Conservation (phyloP, 2,329 filamentous ascomycete species). For the Bretziella fagacearum region DNA sequence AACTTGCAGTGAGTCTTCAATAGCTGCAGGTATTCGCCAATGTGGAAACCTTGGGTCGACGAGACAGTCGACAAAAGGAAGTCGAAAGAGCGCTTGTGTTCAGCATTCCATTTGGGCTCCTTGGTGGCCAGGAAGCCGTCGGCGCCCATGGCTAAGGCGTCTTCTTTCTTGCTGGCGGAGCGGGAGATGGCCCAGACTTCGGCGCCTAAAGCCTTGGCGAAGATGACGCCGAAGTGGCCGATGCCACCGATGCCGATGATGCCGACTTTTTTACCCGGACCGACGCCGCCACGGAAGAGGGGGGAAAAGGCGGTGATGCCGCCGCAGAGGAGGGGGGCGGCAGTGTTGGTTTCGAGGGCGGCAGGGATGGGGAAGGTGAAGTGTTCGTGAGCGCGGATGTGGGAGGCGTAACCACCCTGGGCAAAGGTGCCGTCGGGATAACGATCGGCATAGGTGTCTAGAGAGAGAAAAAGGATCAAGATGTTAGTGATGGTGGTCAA, state of each 20-base stretch:
- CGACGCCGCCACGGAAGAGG: slow-evolving; percentile 52
- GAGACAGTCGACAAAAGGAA: slow-evolving; percentile 57
- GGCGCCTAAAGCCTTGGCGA: slow-evolving; percentile 46
- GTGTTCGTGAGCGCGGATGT: slow-evolving; percentile 61
- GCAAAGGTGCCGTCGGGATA: slow-evolving; percentile 44
- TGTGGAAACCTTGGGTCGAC: slow-evolving; percentile 49
- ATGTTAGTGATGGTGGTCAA: neutral
- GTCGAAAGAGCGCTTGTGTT: slow-evolving; percentile 44
- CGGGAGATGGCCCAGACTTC: slow-evolving; percentile 39
- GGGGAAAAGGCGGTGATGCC: slow-evolving; percentile 65
- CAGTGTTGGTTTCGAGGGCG: slow-evolving; percentile 39
- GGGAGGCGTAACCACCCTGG: slow-evolving; percentile 42
- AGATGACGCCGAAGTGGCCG: slow-evolving; percentile 50
- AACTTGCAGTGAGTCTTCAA: slow-evolving; percentile 69
- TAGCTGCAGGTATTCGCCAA: slow-evolving; percentile 50
- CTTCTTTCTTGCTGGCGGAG: slow-evolving; percentile 35
- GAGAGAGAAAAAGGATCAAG: slow-evolving; percentile 9
- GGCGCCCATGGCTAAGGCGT: slow-evolving; percentile 36
- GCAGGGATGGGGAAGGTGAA: slow-evolving; percentile 60
- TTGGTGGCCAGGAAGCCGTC: slow-evolving; percentile 39
- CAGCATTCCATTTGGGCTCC: slow-evolving; percentile 35
- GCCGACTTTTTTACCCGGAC: slow-evolving; percentile 55
- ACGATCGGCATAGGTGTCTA: slow-evolving; percentile 41
- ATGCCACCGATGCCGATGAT: slow-evolving; percentile 48
- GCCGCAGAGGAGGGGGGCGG: slow-evolving; percentile 67